A percentile compares a stretch with the other conserved stretches of the same genome.
Evolutionary conservation across 2,329 filamentous ascomycete genomes (phyloP).

Genomic region (Blumeriella jaapii): DNA sequence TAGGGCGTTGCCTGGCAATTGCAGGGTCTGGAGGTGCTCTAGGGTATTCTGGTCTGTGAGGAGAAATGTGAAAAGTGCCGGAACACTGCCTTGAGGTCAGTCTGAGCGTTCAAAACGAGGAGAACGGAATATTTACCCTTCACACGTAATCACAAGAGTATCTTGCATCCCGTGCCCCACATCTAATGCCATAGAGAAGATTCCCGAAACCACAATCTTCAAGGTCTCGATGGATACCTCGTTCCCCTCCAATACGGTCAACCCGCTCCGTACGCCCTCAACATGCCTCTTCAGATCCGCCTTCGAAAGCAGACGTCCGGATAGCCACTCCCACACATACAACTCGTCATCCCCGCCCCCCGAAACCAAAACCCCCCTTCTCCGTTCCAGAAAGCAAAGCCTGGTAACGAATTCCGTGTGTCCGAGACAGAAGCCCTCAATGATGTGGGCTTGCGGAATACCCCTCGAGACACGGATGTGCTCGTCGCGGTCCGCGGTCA

Average conservation of each 20-base stretch:
- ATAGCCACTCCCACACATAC: constrained; percentile 70
- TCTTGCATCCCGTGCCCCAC: constrained; percentile 26
- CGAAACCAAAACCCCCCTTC: constrained; percentile 59
- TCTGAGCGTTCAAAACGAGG: neutral
- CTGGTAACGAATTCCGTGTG: constrained; percentile 77
- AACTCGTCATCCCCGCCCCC: constrained; percentile 77
- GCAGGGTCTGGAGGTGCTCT: constrained; percentile 37
- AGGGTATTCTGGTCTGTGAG: constrained; percentile 40
- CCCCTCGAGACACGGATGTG: constrained; percentile 84
- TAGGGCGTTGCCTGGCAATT: constrained; percentile 50
- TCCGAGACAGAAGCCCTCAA: constrained; percentile 81
- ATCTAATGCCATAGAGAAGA: constrained; percentile 24
- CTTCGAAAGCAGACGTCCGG: constrained; percentile 37
- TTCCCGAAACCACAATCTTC: constrained; percentile 29
- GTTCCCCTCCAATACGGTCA: neutral
- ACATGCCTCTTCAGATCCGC: constrained; percentile 39
- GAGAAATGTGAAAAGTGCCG: constrained; percentile 56
- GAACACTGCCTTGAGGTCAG: constrained; percentile 30
- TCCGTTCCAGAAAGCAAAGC: constrained; percentile 50
- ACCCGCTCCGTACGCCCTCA: constrained; percentile 31
- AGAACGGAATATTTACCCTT: constrained; percentile 38
- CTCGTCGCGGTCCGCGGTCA: constrained; percentile 61
- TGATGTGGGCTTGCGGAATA: constrained; percentile 72
- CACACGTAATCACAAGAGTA: constrained; percentile 41
- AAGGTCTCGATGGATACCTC: constrained; percentile 8